phyloP scores from a whole-genome alignment of 2,329 filamentous ascomycete species.

The Rachicladosporium sp. region DNA sequence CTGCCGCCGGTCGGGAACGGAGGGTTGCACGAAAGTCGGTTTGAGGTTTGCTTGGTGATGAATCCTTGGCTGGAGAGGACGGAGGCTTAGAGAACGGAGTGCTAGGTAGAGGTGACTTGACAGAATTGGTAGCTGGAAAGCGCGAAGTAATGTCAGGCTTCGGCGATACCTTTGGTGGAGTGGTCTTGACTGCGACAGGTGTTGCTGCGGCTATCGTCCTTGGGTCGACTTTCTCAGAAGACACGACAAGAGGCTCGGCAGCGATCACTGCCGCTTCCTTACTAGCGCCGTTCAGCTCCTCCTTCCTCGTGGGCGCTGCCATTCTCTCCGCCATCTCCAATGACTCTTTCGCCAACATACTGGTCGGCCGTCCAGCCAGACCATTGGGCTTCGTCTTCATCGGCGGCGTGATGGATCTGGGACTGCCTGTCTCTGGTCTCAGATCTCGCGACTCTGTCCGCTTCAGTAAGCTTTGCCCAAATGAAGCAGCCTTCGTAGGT shows the following conservation, averaged over 20 bases:
- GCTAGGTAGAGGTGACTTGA: too few relatives aligned
- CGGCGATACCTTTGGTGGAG: too few relatives aligned
- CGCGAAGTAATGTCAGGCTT: too few relatives aligned
- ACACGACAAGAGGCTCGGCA: too few relatives aligned
- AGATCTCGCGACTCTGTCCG: slow-evolving; percentile 18
- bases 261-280: too few relatives aligned
- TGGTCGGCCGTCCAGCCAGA: slow-evolving; percentile 7
- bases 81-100: too few relatives aligned
- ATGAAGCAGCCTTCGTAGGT: slow-evolving; percentile 6
- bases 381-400: slow-evolving; percentile 19
- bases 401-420: slow-evolving; percentile 13
- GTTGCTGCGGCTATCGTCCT: too few relatives aligned
- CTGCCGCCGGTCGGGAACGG: slow-evolving; percentile 46
- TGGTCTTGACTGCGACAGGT: too few relatives aligned
- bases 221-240: too few relatives aligned
- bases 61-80: too few relatives aligned
- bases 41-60: slow-evolving; percentile 34
- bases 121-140: too few relatives aligned
- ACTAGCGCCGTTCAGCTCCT: not conserved
- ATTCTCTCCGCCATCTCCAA: slow-evolving; percentile 3
- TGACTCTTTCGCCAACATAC: slow-evolving; percentile 3
- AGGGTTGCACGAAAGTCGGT: slow-evolving; percentile 70
- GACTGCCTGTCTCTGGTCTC: slow-evolving; percentile 1
- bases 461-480: slow-evolving; percentile 14
- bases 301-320: slow-evolving; percentile 1